Evolutionary conservation across 2,329 filamentous ascomycete species (phyloP).

Genomic region (Aspergillus sp.): DNA sequence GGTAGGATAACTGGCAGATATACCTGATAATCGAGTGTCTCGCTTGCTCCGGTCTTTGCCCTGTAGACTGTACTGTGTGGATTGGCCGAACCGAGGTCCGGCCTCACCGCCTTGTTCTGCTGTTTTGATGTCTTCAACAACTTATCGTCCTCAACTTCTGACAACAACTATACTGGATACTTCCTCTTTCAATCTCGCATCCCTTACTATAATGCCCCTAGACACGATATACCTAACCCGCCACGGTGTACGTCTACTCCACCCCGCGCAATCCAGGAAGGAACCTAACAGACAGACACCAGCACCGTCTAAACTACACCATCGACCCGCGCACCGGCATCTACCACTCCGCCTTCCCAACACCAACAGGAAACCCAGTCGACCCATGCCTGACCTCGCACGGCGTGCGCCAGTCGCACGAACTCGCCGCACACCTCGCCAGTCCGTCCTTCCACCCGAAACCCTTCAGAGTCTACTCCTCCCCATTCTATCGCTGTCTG

Average conservation of each 20-base stretch:
- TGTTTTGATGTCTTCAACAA: not conserved
- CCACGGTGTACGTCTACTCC: constrained; percentile 55
- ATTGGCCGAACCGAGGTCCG: constrained; percentile 6
- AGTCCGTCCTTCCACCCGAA: constrained; percentile 26
- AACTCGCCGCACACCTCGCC: constrained; percentile 50
- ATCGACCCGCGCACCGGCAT: constrained; percentile 71
- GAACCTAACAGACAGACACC: constrained; percentile 5
- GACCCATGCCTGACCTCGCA: constrained; percentile 83
- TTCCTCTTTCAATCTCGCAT: not conserved
- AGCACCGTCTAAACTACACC: constrained; percentile 88
- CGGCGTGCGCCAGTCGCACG: constrained; percentile 70
- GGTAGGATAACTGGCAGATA: constrained; percentile 10
- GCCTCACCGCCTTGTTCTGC: constrained; percentile 7
- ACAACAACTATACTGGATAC: not conserved
- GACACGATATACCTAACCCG: constrained; percentile 65
- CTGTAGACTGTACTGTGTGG: constrained; percentile 1
- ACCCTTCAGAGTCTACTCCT: constrained; percentile 59
- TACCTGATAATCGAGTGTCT: constrained; percentile 12
- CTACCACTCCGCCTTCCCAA: constrained; percentile 63
- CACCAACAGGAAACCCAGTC: constrained; percentile 77
- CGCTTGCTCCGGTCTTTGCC: constrained; percentile 2
- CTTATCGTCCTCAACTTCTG: not conserved
- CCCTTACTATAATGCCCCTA: constrained; percentile 47
- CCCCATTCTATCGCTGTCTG: constrained; percentile 77
- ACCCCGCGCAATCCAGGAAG: not conserved